These are phyloP conservation scores for Cyclocybe aegerita DNA, from an alignment of 768 basidiomycete genomes.

Conservation along the genomic window DNA sequence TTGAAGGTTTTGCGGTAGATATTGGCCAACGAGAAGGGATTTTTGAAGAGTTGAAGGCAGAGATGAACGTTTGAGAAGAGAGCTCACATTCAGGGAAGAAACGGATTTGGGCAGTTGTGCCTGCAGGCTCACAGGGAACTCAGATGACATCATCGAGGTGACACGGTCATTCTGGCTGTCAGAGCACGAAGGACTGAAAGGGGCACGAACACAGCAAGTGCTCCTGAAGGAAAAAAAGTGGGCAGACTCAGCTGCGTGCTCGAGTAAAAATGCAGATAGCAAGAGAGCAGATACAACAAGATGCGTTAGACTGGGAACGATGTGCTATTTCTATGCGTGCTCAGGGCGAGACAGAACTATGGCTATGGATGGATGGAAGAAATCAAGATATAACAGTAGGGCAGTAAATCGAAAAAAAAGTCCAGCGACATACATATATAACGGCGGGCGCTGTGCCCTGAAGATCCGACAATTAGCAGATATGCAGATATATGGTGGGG, in stretches of 20 bases:
- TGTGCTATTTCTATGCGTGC: slow-evolving; percentile 14
- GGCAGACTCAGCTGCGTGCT: neutral
- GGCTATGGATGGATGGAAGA: slow-evolving; percentile 6
- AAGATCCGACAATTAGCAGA: slow-evolving; percentile 21
- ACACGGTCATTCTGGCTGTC: slow-evolving; percentile 8
- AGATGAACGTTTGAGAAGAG: too few relatives aligned
- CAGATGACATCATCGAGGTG: slow-evolving; percentile 10
- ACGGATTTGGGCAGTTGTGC: too few relatives aligned
- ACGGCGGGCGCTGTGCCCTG: slow-evolving; percentile 15
- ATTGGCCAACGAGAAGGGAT: too few relatives aligned
- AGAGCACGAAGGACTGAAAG: neutral
- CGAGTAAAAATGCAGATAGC: slow-evolving; percentile 6
- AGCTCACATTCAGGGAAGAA: too few relatives aligned
- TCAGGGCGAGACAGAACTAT: slow-evolving; percentile 21
- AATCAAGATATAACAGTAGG: slow-evolving; percentile 24
- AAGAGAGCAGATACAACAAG: slow-evolving; percentile 21
- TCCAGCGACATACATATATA: slow-evolving; percentile 24
- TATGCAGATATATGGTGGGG: slow-evolving; percentile 13
- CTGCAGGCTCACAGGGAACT: slow-evolving; percentile 1
- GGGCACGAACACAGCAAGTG: neutral
- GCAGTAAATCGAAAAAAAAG: slow-evolving; percentile 16
- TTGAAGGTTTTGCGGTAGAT: too few relatives aligned
- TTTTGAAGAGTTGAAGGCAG: too few relatives aligned
- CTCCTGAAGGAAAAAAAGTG: neutral
- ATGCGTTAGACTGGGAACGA: slow-evolving; percentile 1